Base-by-base conservation (phyloP, 2,329 filamentous ascomycete species). In the Colletotrichum falcatum region DNA sequence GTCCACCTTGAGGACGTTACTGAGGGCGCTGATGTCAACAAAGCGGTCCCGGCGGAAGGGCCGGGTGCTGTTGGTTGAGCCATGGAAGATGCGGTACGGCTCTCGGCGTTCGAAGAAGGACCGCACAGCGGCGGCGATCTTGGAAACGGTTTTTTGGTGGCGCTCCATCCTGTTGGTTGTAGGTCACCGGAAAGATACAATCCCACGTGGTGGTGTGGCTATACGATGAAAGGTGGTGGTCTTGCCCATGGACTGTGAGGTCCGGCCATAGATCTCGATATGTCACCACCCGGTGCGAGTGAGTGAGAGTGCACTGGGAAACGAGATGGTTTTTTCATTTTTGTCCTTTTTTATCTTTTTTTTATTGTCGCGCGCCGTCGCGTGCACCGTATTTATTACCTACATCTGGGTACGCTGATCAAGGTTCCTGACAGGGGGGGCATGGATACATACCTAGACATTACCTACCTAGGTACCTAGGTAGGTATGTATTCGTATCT, bases 61-160 rank as follows among this genome's bases (percentile, higher is more conserved):
- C 6, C 87, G 89, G 56, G 92, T 94, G 77, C 88, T 91, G 83
- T 94, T 94, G 63, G 92, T 94, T 49, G 89, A 91, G 75, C 92
- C 92, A 83, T 94, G 92, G 79, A 87, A 90, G 82, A 95, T 93
- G 73, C 92, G 89, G 83, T 92, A 95, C 28, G 91, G 87, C 77
- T 85, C 81, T 58, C 80, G 78, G 58, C 81, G 78, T 70, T 83
- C 80, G 77, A 85, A 87, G 78, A 84, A 85, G 76, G 80, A 75
- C 69, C 83, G 82, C 60, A 88, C 84, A 7, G 84, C 79, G 33
- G 81, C 73, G 54, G 87, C 82, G 71, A 88, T 85, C 44, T 81
- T 79, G 69, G 79, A 76, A 62, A 89, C 85, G 62, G 84, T 80
- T 63, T 83, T 79, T 61, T 78, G 80, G 79, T 89, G 87, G 72